These are phyloP conservation scores for Thielaviopsis euricoi DNA, from an alignment of 2,329 filamentous ascomycete species.

Conservation along the genomic window DNA sequence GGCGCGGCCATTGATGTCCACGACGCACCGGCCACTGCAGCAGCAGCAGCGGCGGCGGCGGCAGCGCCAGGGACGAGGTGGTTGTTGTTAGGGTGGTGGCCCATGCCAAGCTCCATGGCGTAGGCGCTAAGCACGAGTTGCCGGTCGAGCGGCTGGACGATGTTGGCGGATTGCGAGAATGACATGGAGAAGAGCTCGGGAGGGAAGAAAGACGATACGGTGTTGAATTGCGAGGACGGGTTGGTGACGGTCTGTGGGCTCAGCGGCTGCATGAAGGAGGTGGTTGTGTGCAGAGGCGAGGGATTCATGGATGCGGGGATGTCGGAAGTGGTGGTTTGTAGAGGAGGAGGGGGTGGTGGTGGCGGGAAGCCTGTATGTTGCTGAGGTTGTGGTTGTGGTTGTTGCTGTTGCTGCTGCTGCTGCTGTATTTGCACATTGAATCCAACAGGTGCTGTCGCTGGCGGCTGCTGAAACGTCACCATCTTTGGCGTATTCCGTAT, in stretches of 20 bases:
- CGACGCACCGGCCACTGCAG: no score
- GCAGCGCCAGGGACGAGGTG: conserved; percentile 21
- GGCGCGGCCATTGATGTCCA: background rate
- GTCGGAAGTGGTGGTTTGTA: conserved; percentile 10
- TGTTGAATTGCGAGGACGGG: background rate
- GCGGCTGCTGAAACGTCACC: background rate
- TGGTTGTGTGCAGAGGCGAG: conserved; percentile 18
- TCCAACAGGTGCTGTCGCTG: background rate
- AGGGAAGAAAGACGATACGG: conserved; percentile 26
- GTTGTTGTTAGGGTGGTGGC: conserved; percentile 21
- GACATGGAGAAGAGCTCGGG: conserved; percentile 37
- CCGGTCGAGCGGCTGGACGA: conserved; percentile 54
- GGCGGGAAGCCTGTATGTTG: background rate
- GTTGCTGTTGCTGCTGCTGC: conserved; percentile 12
- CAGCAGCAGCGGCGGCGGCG: background rate
- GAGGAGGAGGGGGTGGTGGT: background rate
- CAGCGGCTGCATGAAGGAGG: background rate
- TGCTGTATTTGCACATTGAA: background rate
- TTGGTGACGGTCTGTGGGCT: background rate
- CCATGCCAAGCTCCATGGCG: conserved; percentile 30
- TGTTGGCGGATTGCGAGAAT: conserved; percentile 31
- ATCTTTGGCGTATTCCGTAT: background rate
- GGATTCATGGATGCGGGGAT: conserved; percentile 25
- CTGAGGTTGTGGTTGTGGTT: conserved; percentile 10
- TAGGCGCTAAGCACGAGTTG: conserved; percentile 66